A percentile compares a stretch with the other conserved stretches of the same genome.
Conservation (phyloP, 2,329 filamentous ascomycete genomes). For the Bipolaris sorokiniana region DNA sequence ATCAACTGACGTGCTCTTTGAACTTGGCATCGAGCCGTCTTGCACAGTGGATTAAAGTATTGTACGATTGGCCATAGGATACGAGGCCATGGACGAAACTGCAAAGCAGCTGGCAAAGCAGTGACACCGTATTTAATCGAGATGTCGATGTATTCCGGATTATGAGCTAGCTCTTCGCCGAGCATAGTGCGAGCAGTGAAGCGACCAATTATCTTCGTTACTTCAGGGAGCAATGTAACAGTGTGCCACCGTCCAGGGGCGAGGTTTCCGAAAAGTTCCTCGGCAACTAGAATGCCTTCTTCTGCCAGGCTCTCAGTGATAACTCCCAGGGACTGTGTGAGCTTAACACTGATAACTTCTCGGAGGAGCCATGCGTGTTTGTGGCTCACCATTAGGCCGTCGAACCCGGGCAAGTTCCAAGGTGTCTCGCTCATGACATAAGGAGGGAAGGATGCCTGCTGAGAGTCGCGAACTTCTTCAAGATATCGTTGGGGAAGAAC, state of each 20-base stretch:
- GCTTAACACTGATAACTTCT: neutral
- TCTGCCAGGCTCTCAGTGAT: neutral
- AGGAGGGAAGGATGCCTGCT: neutral
- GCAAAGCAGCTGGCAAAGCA: neutral
- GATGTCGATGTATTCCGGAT: neutral
- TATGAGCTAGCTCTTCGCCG: neutral
- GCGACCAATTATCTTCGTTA: conserved; percentile 1
- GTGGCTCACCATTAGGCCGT: neutral
- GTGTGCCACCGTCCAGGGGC: neutral
- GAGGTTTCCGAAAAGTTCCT: neutral
- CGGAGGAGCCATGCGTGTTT: neutral
- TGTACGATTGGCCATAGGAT: neutral
- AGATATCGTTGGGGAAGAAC: neutral
- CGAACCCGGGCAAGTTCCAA: neutral
- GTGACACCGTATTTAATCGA: neutral
- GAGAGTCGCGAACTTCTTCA: neutral
- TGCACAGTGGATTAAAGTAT: neutral
- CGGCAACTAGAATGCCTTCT: neutral
- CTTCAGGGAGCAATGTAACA: neutral
- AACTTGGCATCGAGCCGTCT: neutral
- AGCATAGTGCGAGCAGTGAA: neutral
- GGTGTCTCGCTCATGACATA: neutral
- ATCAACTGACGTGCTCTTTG: neutral
- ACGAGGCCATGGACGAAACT: neutral
- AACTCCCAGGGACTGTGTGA: neutral